A percentile compares a stretch with the other conserved stretches of the same genome.
phyloP scores from a whole-genome alignment of 805 yeast species.

The Zygosaccharomyces kombuchaensis region DNA sequence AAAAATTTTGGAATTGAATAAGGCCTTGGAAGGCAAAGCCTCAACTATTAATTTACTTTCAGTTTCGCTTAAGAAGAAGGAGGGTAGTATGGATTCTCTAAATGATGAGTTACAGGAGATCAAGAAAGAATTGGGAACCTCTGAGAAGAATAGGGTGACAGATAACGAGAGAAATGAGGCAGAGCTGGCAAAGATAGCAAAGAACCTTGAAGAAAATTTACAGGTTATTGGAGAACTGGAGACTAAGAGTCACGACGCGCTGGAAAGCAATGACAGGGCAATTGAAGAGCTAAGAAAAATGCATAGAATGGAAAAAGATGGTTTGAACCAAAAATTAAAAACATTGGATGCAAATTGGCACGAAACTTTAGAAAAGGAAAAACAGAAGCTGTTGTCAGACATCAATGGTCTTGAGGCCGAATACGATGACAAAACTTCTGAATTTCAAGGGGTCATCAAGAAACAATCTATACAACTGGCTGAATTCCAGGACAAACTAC shows the following conservation, averaged over 20 bases:
- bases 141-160: conserved; percentile 4
- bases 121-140: conserved; percentile 1
- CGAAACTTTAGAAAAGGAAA: conserved; percentile 6
- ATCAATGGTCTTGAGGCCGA: conserved; percentile 5
- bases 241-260: conserved; percentile 1
- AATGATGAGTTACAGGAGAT: conserved; percentile 5
- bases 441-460: not conserved
- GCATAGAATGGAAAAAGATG: conserved; percentile 6
- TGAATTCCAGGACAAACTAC: not conserved
- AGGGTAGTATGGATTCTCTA: not conserved
- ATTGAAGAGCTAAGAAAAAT: conserved; percentile 8
- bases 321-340: conserved; percentile 2
- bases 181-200: not conserved
- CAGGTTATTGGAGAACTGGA: conserved; percentile 1
- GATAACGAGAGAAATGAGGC: conserved; percentile 2
- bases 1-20: conserved; percentile 1
- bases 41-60: conserved; percentile 2
- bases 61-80: conserved; percentile 2
- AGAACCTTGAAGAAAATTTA: conserved; percentile 4
- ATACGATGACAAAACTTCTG: conserved; percentile 1
- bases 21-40: conserved; percentile 2
- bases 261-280: conserved; percentile 1
- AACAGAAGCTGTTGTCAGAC: conserved; percentile 1
- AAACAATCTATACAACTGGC: not conserved
- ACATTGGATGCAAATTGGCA: conserved; percentile 7